Conservation (phyloP, 495 filamentous ascomycete species). For the Apiosordaria backusii region DNA sequence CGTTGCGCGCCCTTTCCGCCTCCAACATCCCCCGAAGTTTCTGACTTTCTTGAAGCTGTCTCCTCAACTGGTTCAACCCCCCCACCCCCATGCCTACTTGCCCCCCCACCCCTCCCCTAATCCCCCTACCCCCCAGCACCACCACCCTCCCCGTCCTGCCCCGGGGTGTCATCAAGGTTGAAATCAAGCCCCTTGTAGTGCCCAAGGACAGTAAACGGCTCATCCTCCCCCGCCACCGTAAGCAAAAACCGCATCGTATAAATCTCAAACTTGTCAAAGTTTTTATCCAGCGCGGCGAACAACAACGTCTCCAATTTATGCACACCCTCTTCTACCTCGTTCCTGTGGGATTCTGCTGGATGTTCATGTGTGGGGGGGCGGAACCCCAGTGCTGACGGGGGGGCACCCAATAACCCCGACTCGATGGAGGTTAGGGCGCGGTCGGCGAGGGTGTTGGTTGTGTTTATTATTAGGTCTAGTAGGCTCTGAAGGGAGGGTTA, state of each 20-base stretch:
- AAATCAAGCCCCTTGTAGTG: slow-evolving; percentile 70
- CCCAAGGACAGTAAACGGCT: slow-evolving; percentile 70
- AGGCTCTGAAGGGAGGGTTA: slow-evolving; percentile 57
- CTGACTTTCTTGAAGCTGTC: slow-evolving; percentile 74
- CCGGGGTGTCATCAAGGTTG: neutral
- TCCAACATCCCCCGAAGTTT: slow-evolving; percentile 72
- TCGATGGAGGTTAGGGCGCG: slow-evolving; percentile 81
- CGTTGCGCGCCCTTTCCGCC: slow-evolving; percentile 74
- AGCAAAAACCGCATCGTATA: slow-evolving; percentile 87
- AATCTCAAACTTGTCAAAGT: slow-evolving; percentile 94
- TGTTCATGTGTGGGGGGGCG: slow-evolving; percentile 30
- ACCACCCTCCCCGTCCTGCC: slow-evolving; percentile 3
- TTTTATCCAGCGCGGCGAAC: slow-evolving; percentile 90
- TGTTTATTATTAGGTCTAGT: slow-evolving; percentile 97
- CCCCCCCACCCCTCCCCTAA: neutral
- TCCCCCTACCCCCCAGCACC: neutral
- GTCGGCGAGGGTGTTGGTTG: slow-evolving; percentile 84
- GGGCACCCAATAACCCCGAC: slow-evolving; percentile 65
- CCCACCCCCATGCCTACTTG: slow-evolving; percentile 39
- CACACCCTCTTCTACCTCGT: slow-evolving; percentile 85
- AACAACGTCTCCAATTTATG: slow-evolving; percentile 95
- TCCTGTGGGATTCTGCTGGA: slow-evolving; percentile 52
- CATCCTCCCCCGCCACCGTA: slow-evolving; percentile 64
- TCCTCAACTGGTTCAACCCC: slow-evolving; percentile 64
- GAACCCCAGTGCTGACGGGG: slow-evolving; percentile 76